Conservation (phyloP, 768 basidiomycete species). For the Serendipita sp. region DNA sequence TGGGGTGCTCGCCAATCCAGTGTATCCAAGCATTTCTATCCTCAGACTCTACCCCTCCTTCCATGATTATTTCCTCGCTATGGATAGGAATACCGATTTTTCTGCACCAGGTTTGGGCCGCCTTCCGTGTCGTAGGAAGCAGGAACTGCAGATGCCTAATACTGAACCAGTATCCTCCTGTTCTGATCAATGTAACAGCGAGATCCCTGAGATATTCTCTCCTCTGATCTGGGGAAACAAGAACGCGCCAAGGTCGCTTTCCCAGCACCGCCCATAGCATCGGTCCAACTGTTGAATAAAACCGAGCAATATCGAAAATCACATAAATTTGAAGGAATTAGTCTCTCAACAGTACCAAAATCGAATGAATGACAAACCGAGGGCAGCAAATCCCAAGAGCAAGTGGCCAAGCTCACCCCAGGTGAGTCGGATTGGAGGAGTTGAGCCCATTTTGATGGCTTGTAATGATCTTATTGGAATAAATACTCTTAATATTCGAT, state of each 20-base stretch:
- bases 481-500: too few relatives aligned
- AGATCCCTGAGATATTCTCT: neutral
- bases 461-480: too few relatives aligned
- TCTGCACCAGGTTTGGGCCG: neutral
- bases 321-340: too few relatives aligned
- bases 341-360: too few relatives aligned
- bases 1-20: neutral
- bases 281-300: neutral
- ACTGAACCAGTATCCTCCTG: constrained; percentile 1
- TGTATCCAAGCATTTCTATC: neutral
- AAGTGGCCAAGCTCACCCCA: too few relatives aligned
- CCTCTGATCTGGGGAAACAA: neutral
- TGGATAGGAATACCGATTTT: neutral
- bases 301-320: too few relatives aligned
- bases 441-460: too few relatives aligned
- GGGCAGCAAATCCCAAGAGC: too few relatives aligned
- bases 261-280: neutral
- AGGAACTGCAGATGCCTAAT: neutral
- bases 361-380: too few relatives aligned
- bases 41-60: neutral
- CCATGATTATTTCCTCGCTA: neutral
- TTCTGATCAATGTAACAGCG: neutral
- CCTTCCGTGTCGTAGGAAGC: neutral
- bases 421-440: too few relatives aligned
- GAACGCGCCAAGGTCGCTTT: neutral